These are phyloP conservation scores for Xylaria sp. DNA, from an alignment of 2,329 filamentous ascomycete genomes.

Conservation along the genomic window DNA sequence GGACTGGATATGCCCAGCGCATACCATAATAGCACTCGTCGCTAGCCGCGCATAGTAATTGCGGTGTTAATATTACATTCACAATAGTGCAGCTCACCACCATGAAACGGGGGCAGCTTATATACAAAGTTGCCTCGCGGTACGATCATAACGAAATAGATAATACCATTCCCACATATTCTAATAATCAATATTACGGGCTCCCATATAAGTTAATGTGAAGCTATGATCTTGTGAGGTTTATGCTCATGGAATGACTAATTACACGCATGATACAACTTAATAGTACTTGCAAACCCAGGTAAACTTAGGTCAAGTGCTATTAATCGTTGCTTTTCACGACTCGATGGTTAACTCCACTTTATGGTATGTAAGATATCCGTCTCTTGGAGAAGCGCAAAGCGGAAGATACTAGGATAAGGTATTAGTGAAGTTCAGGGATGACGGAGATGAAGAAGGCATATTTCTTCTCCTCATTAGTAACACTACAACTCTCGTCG, in stretches of 20 bases:
- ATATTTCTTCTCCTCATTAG: too few relatives aligned
- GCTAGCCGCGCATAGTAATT: constrained; percentile 3
- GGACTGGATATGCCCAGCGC: constrained; percentile 1
- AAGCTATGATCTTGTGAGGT: constrained; percentile 13
- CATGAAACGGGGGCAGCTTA: constrained; percentile 33
- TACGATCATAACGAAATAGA: constrained; percentile 42
- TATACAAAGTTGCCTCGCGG: constrained; percentile 36
- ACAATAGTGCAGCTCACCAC: constrained; percentile 20
- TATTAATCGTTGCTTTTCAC: too few relatives aligned
- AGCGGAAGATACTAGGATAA: too few relatives aligned
- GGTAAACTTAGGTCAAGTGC: too few relatives aligned
- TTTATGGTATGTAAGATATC: not conserved
- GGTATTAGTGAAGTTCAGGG: too few relatives aligned
- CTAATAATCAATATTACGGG: constrained; percentile 13
- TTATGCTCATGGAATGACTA: not conserved
- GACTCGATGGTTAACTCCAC: too few relatives aligned
- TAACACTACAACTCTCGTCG: too few relatives aligned
- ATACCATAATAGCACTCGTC: constrained; percentile 10
- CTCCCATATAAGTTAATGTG: not conserved
- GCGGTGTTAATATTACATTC: constrained; percentile 24
- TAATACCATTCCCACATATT: constrained; percentile 39
- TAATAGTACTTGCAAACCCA: too few relatives aligned
- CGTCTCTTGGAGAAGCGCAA: too few relatives aligned
- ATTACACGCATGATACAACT: not conserved
- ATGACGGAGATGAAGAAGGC: too few relatives aligned